Conservation (phyloP, 768 basidiomycete genomes). For the Tricholoma saponaceum region DNA sequence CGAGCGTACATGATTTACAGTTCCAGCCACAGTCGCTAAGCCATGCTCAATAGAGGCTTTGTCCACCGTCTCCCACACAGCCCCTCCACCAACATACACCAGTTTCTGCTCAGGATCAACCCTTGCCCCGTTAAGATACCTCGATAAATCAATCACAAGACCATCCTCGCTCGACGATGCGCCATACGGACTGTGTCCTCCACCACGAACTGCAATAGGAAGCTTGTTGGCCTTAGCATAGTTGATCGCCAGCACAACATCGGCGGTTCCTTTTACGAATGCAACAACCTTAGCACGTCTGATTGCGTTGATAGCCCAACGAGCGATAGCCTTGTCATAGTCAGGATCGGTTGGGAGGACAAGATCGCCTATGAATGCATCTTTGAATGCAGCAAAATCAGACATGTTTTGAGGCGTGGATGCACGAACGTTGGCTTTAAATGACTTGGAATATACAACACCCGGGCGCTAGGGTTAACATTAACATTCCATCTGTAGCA, state of each 20-base stretch:
- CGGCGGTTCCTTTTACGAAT: conserved; percentile 11
- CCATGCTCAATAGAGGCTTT: background rate
- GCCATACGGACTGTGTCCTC: background rate
- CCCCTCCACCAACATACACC: background rate
- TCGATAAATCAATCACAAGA: background rate
- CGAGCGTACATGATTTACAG: background rate
- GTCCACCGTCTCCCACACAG: background rate
- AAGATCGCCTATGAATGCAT: background rate
- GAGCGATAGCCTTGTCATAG: conserved; percentile 13
- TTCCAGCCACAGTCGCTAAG: background rate
- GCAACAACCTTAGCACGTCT: conserved; percentile 15
- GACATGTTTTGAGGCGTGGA: background rate
- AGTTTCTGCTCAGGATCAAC: background rate
- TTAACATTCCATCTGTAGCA: too few relatives aligned
- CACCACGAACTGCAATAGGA: background rate
- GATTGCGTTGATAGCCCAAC: conserved; percentile 16
- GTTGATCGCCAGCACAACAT: conserved; percentile 11
- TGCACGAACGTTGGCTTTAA: too few relatives aligned
- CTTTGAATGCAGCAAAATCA: background rate
- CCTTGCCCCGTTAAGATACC: background rate
- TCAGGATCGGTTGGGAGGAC: conserved; percentile 6
- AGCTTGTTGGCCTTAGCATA: conserved; percentile 7
- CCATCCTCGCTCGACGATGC: background rate
- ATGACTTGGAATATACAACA: too few relatives aligned
- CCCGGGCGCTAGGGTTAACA: too few relatives aligned